These are phyloP conservation scores for Solanum neorickii DNA, from an alignment of 257 asterid genomes.

Conservation along the genomic window DNA sequence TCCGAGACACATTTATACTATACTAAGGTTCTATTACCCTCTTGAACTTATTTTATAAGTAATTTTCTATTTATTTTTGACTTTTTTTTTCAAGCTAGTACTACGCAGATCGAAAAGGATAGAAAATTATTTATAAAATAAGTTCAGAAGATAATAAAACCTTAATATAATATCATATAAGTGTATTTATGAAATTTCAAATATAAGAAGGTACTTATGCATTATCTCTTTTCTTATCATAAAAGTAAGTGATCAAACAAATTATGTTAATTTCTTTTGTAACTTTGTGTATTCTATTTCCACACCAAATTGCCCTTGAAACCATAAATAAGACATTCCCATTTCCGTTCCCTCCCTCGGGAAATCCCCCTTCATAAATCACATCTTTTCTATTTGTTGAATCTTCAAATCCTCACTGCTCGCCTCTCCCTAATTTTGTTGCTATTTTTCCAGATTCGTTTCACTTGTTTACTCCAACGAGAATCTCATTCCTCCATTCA, in stretches of 20 bases:
- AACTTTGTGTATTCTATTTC: neutral
- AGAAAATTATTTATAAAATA: too few relatives aligned
- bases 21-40: too few relatives aligned
- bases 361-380: neutral
- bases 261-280: neutral
- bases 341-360: neutral
- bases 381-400: neutral
- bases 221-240: too few relatives aligned
- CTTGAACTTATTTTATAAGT: too few relatives aligned
- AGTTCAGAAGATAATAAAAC: too few relatives aligned
- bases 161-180: too few relatives aligned
- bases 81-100: too few relatives aligned
- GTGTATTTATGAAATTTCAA: too few relatives aligned
- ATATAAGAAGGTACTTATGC: too few relatives aligned
- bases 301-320: neutral
- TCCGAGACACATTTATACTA: too few relatives aligned
- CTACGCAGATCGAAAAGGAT: too few relatives aligned
- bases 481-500: neutral
- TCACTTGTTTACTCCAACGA: neutral
- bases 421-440: neutral
- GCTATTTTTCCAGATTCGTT: neutral
- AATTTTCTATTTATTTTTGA: too few relatives aligned
- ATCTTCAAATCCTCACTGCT: neutral
- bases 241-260: neutral
- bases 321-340: neutral